Evolutionary conservation across 495 filamentous ascomycete species (phyloP).

Genomic region (Annulohypoxylon moriforme): DNA sequence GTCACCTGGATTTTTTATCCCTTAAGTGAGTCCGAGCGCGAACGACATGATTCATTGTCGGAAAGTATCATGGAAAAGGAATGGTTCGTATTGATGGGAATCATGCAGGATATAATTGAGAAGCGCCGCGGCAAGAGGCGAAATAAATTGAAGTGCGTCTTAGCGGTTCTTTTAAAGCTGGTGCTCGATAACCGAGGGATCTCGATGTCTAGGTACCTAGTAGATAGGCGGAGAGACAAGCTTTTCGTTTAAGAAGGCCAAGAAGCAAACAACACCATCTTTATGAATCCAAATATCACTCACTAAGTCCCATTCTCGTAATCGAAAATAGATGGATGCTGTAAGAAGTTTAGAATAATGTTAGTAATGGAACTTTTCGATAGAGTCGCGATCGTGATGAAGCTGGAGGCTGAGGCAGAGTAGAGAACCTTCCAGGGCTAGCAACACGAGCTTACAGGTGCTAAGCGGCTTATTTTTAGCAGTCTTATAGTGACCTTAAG

Average conservation of each 20-base stretch:
- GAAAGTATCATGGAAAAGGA: neutral
- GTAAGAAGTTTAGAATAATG: constrained; percentile 10
- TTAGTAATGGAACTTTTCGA: constrained; percentile 5
- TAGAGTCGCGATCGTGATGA: neutral
- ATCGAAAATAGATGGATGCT: constrained; percentile 15
- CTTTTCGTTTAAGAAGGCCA: neutral
- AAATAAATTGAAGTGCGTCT: neutral
- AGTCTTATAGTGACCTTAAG: neutral
- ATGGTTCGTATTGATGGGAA: neutral
- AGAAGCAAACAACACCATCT: constrained; percentile 1
- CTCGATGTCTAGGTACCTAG: too few species aligned
- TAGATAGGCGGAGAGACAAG: neutral
- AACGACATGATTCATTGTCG: neutral
- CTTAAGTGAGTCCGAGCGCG: neutral
- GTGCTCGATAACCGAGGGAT: neutral
- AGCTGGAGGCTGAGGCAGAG: neutral
- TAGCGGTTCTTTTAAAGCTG: neutral
- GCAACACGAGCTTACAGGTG: constrained; percentile 9
- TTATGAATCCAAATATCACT: neutral
- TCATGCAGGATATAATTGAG: neutral
- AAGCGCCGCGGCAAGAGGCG: neutral
- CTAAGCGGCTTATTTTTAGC: constrained; percentile 33
- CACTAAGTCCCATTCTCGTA: constrained; percentile 9
- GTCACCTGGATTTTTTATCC: neutral
- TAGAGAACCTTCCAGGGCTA: neutral